Percentiles rank a stretch among this genome's conserved stretches.
Evolutionary conservation across 2,329 filamentous ascomycete species (phyloP).

Genomic region (Diaporthe vexans): DNA sequence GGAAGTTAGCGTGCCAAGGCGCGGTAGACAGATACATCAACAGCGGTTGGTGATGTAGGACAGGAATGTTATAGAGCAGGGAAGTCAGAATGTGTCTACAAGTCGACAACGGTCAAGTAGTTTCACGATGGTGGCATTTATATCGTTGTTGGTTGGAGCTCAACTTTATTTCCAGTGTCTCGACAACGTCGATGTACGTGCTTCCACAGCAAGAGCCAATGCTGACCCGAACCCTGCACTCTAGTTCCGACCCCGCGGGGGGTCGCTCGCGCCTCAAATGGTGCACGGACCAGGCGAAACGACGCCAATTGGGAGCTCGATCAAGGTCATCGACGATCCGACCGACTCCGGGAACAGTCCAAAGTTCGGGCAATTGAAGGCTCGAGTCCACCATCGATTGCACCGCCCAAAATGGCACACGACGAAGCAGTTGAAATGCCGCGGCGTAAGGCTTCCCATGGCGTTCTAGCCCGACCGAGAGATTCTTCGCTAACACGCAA

Average conservation of each 20-base stretch:
- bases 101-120: neutral
- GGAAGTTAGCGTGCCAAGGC: neutral
- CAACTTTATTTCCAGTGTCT: neutral
- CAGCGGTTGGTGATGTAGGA: neutral
- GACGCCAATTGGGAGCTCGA: conserved; percentile 33
- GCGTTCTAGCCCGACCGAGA: neutral
- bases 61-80: neutral
- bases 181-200: neutral
- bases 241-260: too few relatives aligned
- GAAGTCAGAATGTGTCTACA: neutral
- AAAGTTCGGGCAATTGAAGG: conserved; percentile 45
- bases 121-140: neutral
- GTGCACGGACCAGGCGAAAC: conserved; percentile 11
- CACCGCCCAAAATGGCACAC: conserved; percentile 43
- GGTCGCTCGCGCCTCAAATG: neutral
- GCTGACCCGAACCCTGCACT: neutral
- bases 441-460: conserved; percentile 25
- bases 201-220: neutral
- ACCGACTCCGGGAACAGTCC: conserved; percentile 23
- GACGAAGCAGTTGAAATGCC: conserved; percentile 39
- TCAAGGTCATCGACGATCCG: conserved; percentile 9
- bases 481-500: conserved; percentile 24
- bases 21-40: neutral
- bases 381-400: conserved; percentile 46
- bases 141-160: neutral